A percentile compares a stretch with the other conserved stretches of the same genome.
Conservation (phyloP, 441 rosid species). For the Sinapis alba region DNA sequence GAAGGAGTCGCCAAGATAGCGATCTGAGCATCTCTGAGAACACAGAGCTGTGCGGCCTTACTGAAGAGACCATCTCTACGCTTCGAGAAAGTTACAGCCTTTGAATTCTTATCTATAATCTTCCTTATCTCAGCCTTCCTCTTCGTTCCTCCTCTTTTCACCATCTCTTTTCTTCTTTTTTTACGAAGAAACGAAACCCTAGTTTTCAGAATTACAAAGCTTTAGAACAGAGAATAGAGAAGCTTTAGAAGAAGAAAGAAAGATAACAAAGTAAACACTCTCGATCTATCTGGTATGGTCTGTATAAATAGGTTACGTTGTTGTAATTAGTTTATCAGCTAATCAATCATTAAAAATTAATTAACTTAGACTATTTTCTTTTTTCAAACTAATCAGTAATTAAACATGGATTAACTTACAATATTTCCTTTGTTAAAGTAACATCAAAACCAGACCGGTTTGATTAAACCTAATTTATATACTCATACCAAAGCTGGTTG, state of each 20-base stretch:
- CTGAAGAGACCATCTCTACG: not conserved
- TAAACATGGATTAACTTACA: too few species aligned
- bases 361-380: too few species aligned
- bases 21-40: not conserved
- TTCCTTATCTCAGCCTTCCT: too few species aligned
- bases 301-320: too few species aligned
- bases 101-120: not conserved
- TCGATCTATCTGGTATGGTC: not conserved
- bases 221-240: not conserved
- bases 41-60: not conserved
- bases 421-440: too few species aligned
- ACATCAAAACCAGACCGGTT: too few species aligned
- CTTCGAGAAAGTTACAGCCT: too few species aligned
- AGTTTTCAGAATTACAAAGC: not conserved
- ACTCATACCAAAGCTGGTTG: too few species aligned
- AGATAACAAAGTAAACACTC: not conserved
- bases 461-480: too few species aligned
- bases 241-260: not conserved
- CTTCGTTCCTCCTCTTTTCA: not conserved
- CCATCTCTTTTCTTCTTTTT: not conserved
- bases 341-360: not conserved
- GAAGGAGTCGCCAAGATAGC: not conserved
- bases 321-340: not conserved
- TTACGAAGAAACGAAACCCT: not conserved
- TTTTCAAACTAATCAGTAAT: too few species aligned